These are phyloP conservation scores for Populus tremula DNA, from an alignment of 345 rosid species.

Conservation along the genomic window DNA sequence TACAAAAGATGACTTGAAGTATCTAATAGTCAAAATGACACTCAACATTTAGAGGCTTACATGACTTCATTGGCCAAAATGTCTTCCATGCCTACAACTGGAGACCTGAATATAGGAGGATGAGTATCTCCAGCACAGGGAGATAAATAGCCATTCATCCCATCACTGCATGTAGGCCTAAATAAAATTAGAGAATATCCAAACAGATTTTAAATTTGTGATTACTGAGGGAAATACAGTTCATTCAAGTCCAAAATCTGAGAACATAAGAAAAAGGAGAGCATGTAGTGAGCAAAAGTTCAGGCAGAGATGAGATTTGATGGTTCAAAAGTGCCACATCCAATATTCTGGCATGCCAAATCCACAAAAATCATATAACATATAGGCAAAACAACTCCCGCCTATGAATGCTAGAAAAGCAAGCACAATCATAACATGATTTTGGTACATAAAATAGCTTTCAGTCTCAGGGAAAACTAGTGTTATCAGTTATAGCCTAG, in stretches of 20 bases:
- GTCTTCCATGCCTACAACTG: slow-evolving; percentile 79
- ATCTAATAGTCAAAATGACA: neutral
- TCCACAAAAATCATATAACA: neutral
- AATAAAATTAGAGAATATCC: slow-evolving; percentile 38
- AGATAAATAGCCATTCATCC: slow-evolving; percentile 88
- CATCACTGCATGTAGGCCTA: slow-evolving; percentile 72
- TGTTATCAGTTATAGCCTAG: neutral
- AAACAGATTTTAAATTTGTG: slow-evolving; percentile 1
- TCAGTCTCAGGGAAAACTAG: neutral
- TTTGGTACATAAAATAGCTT: neutral
- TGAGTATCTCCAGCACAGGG: slow-evolving; percentile 76
- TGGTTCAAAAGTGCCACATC: neutral
- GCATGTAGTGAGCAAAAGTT: neutral
- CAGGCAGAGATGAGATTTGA: neutral
- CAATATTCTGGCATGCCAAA: neutral
- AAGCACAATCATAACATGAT: neutral
- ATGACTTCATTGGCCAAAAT: slow-evolving; percentile 75
- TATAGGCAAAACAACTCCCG: neutral
- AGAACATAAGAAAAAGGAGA: neutral
- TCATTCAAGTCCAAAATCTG: neutral
- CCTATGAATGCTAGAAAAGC: neutral
- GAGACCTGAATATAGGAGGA: slow-evolving; percentile 76
- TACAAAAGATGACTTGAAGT: slow-evolving; percentile 1
- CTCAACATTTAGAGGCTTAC: slow-evolving; percentile 44
- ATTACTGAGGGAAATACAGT: neutral